phyloP scores from a whole-genome alignment of 192 early-diverging fungal species.

The Lunasporangiospora selenospora region DNA sequence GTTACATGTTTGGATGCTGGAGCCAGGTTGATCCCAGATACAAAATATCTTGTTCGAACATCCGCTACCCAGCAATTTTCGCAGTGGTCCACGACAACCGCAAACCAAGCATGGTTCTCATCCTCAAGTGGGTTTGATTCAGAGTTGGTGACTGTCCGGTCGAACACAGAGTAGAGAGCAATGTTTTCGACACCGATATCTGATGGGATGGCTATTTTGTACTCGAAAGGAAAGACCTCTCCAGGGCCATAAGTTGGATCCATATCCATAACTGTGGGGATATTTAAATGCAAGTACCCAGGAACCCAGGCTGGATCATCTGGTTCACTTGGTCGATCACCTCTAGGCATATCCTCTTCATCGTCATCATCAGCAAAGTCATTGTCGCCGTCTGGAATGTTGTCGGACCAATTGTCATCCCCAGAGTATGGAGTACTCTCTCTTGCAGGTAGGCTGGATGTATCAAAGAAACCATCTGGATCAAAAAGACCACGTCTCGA shows the following conservation, averaged over 20 bases:
- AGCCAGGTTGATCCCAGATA: conserved; percentile 22
- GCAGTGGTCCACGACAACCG: conserved; percentile 23
- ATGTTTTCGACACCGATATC: conserved; percentile 15
- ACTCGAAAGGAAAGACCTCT: not conserved
- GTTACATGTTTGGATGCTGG: conserved; percentile 27
- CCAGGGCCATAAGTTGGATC: conserved; percentile 11
- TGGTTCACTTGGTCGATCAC: no score
- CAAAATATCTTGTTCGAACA: conserved; percentile 18
- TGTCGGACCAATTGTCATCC: conserved; percentile 7
- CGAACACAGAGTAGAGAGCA: no score
- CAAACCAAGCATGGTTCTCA: conserved; percentile 26
- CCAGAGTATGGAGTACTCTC: no score
- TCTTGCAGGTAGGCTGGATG: no score
- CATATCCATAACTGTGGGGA: conserved; percentile 15
- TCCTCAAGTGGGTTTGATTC: no score
- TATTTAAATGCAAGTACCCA: conserved; percentile 6
- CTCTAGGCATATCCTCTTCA: no score
- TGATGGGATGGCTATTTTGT: conserved; percentile 7
- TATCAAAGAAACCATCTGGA: no score
- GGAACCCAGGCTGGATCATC: no score
- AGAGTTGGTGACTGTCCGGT: no score
- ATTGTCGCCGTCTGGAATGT: conserved; percentile 9
- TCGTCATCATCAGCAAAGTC: no score
- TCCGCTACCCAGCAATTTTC: conserved; percentile 40
- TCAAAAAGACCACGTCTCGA: no score